These are phyloP conservation scores for Candida jianshihensis DNA, from an alignment of 805 yeast species.

Conservation along the genomic window DNA sequence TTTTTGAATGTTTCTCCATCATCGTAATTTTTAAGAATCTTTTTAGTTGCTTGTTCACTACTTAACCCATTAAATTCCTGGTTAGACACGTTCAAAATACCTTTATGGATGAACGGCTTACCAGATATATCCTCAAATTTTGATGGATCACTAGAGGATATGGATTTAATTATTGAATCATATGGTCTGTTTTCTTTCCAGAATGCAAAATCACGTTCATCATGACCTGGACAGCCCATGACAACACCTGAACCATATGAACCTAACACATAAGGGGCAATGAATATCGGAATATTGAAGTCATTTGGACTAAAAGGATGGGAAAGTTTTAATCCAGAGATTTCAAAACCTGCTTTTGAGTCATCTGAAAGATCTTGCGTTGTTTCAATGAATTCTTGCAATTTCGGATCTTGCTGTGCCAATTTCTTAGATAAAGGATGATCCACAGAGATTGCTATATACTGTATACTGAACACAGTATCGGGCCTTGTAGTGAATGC, in stretches of 20 bases:
- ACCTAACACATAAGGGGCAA: constrained; percentile 84
- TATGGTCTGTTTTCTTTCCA: constrained; percentile 61
- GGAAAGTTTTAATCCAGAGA: constrained; percentile 36
- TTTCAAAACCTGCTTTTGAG: constrained; percentile 53
- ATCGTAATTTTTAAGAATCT: constrained; percentile 38
- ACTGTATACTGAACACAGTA: constrained; percentile 78
- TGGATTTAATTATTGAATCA: constrained; percentile 10
- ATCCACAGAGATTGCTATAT: constrained; percentile 65
- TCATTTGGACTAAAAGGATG: constrained; percentile 51
- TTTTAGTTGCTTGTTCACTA: constrained; percentile 41
- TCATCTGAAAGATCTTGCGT: constrained; percentile 33
- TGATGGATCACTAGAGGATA: constrained; percentile 11
- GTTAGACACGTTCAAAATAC: constrained; percentile 41
- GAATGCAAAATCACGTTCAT: constrained; percentile 72
- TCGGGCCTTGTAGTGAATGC: constrained; percentile 90
- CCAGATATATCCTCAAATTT: constrained; percentile 5
- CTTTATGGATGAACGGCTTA: constrained; percentile 35
- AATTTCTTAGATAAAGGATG: constrained; percentile 51
- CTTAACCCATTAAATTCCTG: constrained; percentile 46
- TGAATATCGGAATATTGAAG: constrained; percentile 61
- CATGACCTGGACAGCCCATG: constrained; percentile 98
- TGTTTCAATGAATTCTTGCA: constrained; percentile 40
- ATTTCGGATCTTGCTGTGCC: constrained; percentile 30
- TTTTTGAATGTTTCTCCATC: constrained; percentile 34
- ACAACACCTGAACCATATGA: constrained; percentile 90